Conservation (phyloP, 768 basidiomycete species). For the Lentinula lateritia region DNA sequence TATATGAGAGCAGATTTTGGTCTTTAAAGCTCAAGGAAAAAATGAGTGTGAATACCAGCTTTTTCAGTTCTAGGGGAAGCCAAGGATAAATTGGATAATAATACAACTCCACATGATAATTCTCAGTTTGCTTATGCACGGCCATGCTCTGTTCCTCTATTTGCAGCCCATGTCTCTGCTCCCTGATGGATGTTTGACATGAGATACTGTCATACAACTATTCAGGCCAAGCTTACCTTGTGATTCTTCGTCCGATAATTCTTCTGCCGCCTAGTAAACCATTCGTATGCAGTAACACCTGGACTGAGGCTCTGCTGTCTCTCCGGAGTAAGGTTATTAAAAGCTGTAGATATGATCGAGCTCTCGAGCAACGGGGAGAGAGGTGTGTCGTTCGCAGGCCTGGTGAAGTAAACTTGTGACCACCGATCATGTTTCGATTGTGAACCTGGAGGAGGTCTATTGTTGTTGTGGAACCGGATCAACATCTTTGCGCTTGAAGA, state of each 20-base stretch:
- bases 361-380: slow-evolving; percentile 51
- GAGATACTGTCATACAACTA: neutral
- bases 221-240: slow-evolving; percentile 21
- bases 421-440: slow-evolving; percentile 52
- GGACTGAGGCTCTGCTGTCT: slow-evolving; percentile 18
- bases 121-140: neutral
- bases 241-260: slow-evolving; percentile 40
- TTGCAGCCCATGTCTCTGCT: slow-evolving; percentile 41
- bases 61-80: too few species aligned
- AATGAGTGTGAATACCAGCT: too few species aligned
- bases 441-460: slow-evolving; percentile 47
- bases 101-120: too few species aligned
- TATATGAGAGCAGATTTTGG: too few species aligned
- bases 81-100: too few species aligned
- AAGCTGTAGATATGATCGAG: slow-evolving; percentile 41
- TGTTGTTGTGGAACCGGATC: slow-evolving; percentile 19
- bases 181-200: slow-evolving; percentile 21
- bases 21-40: too few species aligned
- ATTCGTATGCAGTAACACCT: slow-evolving; percentile 32
- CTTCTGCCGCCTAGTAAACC: slow-evolving; percentile 38
- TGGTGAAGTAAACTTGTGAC: slow-evolving; percentile 66
- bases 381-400: slow-evolving; percentile 48
- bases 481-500: neutral
- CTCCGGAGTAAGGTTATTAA: slow-evolving; percentile 29
- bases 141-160: slow-evolving; percentile 36